Conservation (phyloP, 768 basidiomycete genomes). For the Suillus discolor region DNA sequence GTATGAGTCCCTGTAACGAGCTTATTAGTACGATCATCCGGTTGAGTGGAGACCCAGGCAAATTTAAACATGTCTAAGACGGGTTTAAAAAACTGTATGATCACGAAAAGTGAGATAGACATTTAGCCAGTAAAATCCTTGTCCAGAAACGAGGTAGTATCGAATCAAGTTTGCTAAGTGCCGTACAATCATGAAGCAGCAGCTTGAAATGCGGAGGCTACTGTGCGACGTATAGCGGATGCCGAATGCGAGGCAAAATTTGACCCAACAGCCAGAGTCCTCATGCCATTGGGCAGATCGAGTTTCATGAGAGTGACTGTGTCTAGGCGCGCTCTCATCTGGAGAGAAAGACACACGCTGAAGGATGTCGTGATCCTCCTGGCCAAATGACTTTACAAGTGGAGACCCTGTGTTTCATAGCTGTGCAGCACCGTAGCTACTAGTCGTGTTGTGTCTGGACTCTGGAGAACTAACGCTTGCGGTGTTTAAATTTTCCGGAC, state of each 20-base stretch:
- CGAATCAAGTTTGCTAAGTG: background rate
- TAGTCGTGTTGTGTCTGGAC: too few relatives aligned
- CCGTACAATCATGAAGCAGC: background rate
- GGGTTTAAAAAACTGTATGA: background rate
- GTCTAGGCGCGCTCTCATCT: too few relatives aligned
- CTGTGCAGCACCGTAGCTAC: too few relatives aligned
- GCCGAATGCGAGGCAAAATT: background rate
- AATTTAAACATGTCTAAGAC: background rate
- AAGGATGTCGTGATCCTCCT: too few relatives aligned
- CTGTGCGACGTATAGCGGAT: background rate
- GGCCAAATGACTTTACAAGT: too few relatives aligned
- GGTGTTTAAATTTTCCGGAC: background rate
- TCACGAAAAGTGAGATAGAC: background rate
- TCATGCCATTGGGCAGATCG: too few relatives aligned
- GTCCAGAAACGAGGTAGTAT: background rate
- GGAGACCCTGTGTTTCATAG: too few relatives aligned
- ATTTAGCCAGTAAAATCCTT: background rate
- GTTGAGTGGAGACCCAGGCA: background rate
- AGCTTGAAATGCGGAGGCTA: background rate
- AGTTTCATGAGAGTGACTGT: too few relatives aligned
- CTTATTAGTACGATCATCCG: background rate
- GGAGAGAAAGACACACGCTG: too few relatives aligned
- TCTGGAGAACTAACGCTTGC: too few relatives aligned
- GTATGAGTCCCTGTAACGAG: background rate
- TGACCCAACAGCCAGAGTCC: background rate